Percentiles rank a stretch among this genome's conserved stretches.
These are phyloP conservation scores for Withania somnifera DNA, from an alignment of 305 asterid genomes.

Conservation along the genomic window DNA sequence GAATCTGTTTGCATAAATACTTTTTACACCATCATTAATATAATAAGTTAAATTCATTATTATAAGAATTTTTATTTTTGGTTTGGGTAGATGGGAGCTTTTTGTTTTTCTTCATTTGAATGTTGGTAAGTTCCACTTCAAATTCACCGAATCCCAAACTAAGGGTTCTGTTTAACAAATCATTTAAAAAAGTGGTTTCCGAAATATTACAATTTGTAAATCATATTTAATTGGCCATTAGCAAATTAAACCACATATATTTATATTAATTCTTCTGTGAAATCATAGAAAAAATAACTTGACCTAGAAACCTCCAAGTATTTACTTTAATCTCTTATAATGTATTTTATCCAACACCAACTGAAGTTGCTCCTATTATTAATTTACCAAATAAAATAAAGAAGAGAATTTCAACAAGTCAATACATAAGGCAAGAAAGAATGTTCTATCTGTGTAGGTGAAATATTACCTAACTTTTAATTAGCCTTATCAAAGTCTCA, in stretches of 20 bases:
- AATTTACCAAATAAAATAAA: neutral
- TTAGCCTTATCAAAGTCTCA: neutral
- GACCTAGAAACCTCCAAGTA: neutral
- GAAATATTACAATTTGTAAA: conserved; percentile 18
- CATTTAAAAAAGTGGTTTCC: conserved; percentile 17
- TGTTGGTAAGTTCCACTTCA: neutral
- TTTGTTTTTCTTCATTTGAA: neutral
- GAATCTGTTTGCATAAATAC: no score
- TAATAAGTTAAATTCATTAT: neutral
- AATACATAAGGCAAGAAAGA: neutral
- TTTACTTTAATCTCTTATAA: neutral
- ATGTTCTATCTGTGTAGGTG: neutral
- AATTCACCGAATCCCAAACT: neutral
- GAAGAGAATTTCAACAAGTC: neutral
- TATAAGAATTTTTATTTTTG: neutral
- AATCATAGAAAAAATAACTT: neutral
- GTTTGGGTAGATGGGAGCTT: neutral
- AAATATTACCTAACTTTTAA: neutral
- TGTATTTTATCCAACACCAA: neutral
- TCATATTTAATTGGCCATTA: neutral
- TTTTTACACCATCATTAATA: neutral
- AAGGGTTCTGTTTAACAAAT: neutral
- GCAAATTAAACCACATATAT: neutral
- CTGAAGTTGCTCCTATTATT: neutral
- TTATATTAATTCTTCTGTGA: neutral